Evolutionary conservation across 2,329 filamentous ascomycete species (phyloP).

Genomic region (Aspergillus sp.): DNA sequence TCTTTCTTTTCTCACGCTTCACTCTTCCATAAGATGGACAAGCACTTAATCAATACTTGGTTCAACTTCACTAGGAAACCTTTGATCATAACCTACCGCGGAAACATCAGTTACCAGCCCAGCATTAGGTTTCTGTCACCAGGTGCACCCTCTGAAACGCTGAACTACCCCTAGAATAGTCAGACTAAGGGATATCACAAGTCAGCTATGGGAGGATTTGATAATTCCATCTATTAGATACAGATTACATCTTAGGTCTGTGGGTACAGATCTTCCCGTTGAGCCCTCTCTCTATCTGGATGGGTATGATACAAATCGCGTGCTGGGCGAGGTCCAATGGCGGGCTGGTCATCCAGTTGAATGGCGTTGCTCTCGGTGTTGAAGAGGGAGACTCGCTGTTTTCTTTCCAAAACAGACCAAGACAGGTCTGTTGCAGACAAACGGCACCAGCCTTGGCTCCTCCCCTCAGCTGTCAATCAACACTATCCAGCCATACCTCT

Average conservation of each 20-base stretch:
- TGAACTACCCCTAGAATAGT: too few relatives aligned
- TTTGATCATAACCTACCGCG: too few relatives aligned
- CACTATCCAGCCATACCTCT: slow-evolving; percentile 35
- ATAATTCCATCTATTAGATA: slow-evolving; percentile 37
- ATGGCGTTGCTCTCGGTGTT: slow-evolving; percentile 41
- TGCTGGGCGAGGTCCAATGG: slow-evolving; percentile 21
- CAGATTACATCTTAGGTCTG: slow-evolving; percentile 41
- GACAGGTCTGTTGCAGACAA: slow-evolving; percentile 21
- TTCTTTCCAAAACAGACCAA: slow-evolving; percentile 15
- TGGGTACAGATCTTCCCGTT: slow-evolving; percentile 22
- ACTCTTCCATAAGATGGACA: too few relatives aligned
- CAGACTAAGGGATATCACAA: slow-evolving; percentile 4
- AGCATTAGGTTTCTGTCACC: too few relatives aligned
- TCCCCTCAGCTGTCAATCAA: slow-evolving; percentile 12
- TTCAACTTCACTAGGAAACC: too few relatives aligned
- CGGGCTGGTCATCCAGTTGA: slow-evolving; percentile 19
- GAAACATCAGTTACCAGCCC: too few relatives aligned
- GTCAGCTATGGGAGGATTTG: not conserved
- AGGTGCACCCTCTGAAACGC: too few relatives aligned
- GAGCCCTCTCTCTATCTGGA: slow-evolving; percentile 33
- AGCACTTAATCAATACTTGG: too few relatives aligned
- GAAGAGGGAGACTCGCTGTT: slow-evolving; percentile 38
- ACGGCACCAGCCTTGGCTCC: slow-evolving; percentile 23
- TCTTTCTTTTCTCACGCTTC: too few relatives aligned
- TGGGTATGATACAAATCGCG: slow-evolving; percentile 39